Conservation (phyloP, 306 rosid genomes). For the Cicer bijugum region DNA sequence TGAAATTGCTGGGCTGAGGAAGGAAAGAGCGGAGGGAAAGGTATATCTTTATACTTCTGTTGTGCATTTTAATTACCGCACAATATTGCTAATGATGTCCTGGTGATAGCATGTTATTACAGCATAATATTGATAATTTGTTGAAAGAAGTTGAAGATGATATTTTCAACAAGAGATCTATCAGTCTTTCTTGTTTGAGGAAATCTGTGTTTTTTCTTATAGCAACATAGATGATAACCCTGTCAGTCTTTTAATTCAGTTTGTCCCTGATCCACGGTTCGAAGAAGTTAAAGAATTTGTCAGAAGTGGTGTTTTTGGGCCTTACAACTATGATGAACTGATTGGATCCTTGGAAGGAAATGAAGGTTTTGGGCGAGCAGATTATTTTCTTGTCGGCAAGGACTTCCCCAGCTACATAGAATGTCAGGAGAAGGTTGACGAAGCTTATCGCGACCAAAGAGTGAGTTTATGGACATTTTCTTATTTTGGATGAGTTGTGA, state of each 20-base stretch:
- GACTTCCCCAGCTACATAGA: slow-evolving; percentile 98
- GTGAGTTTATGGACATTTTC: slow-evolving; percentile 52
- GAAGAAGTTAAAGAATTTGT: slow-evolving; percentile 87
- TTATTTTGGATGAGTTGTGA: slow-evolving; percentile 11
- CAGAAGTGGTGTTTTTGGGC: slow-evolving; percentile 85
- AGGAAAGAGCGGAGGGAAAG: slow-evolving; percentile 94
- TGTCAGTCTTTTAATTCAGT: slow-evolving; percentile 55
- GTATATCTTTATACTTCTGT: slow-evolving; percentile 52
- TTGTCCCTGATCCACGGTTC: slow-evolving; percentile 87
- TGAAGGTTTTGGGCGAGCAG: slow-evolving; percentile 92
- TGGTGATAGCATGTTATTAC: slow-evolving; percentile 13
- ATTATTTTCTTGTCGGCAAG: slow-evolving; percentile 95
- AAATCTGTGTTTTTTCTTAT: slow-evolving; percentile 29
- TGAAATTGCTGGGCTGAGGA: slow-evolving; percentile 88
- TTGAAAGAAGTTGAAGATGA: slow-evolving; percentile 21
- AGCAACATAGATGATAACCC: slow-evolving; percentile 42
- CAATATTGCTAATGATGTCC: slow-evolving; percentile 29
- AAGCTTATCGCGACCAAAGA: slow-evolving; percentile 79
- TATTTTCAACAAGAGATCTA: slow-evolving; percentile 7
- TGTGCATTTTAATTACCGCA: slow-evolving; percentile 27
- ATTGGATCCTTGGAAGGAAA: slow-evolving; percentile 90
- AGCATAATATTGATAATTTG: slow-evolving; percentile 3
- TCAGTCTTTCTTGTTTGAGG: slow-evolving; percentile 26
- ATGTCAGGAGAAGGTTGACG: slow-evolving; percentile 89
- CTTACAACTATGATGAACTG: slow-evolving; percentile 72